Evolutionary conservation across 805 yeast species (phyloP).

Genomic region (Lipomyces sp.): DNA sequence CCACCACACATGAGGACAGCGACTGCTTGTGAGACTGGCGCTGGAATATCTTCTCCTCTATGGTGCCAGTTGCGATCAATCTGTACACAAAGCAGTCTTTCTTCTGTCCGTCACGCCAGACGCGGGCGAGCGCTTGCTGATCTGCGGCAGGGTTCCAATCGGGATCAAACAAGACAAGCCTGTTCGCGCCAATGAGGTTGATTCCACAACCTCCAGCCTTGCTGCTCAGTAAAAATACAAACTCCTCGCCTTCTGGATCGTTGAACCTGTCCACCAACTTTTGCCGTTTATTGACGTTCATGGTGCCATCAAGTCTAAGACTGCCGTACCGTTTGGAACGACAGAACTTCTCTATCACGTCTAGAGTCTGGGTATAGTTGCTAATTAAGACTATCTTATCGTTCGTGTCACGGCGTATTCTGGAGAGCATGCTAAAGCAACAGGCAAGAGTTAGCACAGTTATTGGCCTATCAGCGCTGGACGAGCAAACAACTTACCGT

Average conservation of each 20-base stretch:
- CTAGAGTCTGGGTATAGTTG: slow-evolving; percentile 91
- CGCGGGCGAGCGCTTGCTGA: slow-evolving; percentile 95
- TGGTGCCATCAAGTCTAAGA: slow-evolving; percentile 84
- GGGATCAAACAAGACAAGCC: slow-evolving; percentile 80
- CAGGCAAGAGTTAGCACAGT: too few species aligned
- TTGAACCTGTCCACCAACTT: slow-evolving; percentile 87
- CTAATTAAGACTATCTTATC: slow-evolving; percentile 94
- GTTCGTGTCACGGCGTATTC: slow-evolving; percentile 74
- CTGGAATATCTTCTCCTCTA: slow-evolving; percentile 94
- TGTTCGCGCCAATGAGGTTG: slow-evolving; percentile 91
- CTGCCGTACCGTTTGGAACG: slow-evolving; percentile 67
- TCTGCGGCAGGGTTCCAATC: slow-evolving; percentile 99
- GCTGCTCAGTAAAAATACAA: slow-evolving; percentile 82
- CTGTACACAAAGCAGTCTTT: slow-evolving; percentile 94
- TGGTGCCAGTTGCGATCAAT: slow-evolving; percentile 90
- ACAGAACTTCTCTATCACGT: slow-evolving; percentile 84
- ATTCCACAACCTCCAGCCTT: slow-evolving; percentile 99
- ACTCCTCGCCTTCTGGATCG: slow-evolving; percentile 83
- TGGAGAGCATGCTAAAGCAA: slow-evolving; percentile 69
- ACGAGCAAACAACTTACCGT: too few species aligned
- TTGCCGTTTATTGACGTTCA: slow-evolving; percentile 89
- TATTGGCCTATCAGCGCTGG: too few species aligned
- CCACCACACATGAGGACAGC: slow-evolving; percentile 92
- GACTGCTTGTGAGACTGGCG: slow-evolving; percentile 93
- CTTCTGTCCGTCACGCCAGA: slow-evolving; percentile 99